These are phyloP conservation scores for Lipomyces mesembrius DNA, from an alignment of 805 yeast genomes.

Conservation along the genomic window DNA sequence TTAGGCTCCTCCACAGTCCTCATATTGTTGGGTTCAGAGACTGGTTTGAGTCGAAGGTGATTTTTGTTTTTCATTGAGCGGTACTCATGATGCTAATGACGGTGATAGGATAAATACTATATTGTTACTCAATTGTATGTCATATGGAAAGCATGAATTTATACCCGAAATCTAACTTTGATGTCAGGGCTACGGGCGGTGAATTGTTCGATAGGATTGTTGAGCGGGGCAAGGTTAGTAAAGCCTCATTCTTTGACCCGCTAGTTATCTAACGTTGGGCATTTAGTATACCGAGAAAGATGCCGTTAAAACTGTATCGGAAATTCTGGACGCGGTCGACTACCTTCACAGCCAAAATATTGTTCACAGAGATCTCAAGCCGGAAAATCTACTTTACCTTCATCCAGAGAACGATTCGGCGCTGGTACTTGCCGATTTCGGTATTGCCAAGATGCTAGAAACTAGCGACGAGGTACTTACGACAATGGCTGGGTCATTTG, in stretches of 20 bases:
- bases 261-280: background rate
- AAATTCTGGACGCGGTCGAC: constrained; percentile 74
- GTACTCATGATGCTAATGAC: background rate
- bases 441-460: constrained; percentile 81
- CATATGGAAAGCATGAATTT: background rate
- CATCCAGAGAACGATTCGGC: constrained; percentile 64
- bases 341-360: constrained; percentile 78
- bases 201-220: constrained; percentile 89
- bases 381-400: constrained; percentile 84
- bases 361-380: constrained; percentile 93
- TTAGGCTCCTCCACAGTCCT: constrained; percentile 73
- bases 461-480: constrained; percentile 64
- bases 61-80: constrained; percentile 72
- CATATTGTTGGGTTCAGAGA: constrained; percentile 88
- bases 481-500: constrained; percentile 87
- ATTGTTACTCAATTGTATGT: constrained; percentile 77
- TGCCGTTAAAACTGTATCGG: constrained; percentile 75
- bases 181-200: constrained; percentile 81
- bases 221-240: constrained; percentile 56
- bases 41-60: constrained; percentile 80
- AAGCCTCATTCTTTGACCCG: background rate
- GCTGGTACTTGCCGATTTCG: constrained; percentile 91
- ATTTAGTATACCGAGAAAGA: constrained; percentile 80
- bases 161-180: background rate
- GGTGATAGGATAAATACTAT: constrained; percentile 71